phyloP scores from a whole-genome alignment of 2,329 filamentous ascomycete genomes.

The Fusarium oligoseptatum region DNA sequence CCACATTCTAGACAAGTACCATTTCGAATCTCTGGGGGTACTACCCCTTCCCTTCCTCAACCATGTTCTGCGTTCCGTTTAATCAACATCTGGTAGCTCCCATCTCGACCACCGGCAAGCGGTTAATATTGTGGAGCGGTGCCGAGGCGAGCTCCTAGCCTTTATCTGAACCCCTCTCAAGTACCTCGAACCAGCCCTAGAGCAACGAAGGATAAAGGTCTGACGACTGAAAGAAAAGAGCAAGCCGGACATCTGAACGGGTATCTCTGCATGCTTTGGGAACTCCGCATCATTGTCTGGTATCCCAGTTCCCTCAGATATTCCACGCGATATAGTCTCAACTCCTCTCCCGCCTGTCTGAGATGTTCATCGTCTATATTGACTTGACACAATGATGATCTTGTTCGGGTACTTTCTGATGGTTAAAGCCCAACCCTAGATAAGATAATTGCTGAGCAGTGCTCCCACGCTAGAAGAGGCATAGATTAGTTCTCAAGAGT shows the following conservation, averaged over 20 bases:
- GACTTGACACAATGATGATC: not conserved
- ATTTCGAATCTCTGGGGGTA: not conserved
- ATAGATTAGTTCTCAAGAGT: not conserved
- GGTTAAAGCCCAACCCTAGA: not conserved
- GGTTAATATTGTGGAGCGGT: not conserved
- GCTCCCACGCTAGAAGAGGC: not conserved
- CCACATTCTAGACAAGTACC: not conserved
- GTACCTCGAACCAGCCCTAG: not conserved
- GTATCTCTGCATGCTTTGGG: not conserved
- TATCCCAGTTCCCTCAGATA: not conserved
- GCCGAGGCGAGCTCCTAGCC: not conserved
- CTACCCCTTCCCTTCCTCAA: not conserved
- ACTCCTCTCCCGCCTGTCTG: not conserved
- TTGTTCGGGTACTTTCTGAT: not conserved
- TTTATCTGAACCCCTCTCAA: not conserved
- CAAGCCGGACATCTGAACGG: too few relatives aligned
- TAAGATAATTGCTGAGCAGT: too few relatives aligned
- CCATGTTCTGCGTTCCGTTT: not conserved
- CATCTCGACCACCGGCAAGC: slow-evolving; percentile 35
- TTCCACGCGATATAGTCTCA: too few relatives aligned
- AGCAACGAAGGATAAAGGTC: not conserved
- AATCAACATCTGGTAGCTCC: too few relatives aligned
- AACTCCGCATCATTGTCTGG: not conserved
- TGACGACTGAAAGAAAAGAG: too few relatives aligned
- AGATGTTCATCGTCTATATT: too few relatives aligned